A percentile compares a stretch with the other conserved stretches of the same genome.
Conservation (phyloP, 495 filamentous ascomycete genomes). For the Trypethelium eluteriae region DNA sequence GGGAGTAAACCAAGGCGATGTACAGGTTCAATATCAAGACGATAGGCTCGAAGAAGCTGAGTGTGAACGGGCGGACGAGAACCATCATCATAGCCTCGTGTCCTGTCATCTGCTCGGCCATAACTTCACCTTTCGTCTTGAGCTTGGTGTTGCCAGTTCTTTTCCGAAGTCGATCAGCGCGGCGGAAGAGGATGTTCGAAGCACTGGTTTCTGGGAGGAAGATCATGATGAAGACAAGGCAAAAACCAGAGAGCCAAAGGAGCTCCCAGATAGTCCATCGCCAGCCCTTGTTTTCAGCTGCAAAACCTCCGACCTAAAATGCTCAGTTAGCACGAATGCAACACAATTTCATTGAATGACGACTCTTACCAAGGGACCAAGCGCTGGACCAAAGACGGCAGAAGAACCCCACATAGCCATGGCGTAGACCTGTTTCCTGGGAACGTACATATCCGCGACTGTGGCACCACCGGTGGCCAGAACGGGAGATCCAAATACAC, state of each 20-base stretch:
- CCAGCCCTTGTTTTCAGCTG: not conserved
- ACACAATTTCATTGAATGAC: not conserved
- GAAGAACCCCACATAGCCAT: slow-evolving; percentile 32
- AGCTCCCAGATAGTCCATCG: slow-evolving; percentile 37
- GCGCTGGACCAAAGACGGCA: slow-evolving; percentile 38
- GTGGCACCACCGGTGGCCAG: slow-evolving; percentile 49
- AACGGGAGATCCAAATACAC: slow-evolving; percentile 46
- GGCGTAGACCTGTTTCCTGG: slow-evolving; percentile 33
- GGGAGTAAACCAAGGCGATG: slow-evolving; percentile 46
- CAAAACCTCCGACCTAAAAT: slow-evolving; percentile 26
- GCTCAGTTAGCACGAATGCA: no score
- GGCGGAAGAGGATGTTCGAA: slow-evolving; percentile 31
- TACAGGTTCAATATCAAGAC: slow-evolving; percentile 48
- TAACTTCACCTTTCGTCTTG: slow-evolving; percentile 39
- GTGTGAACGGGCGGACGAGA: slow-evolving; percentile 39
- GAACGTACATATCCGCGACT: slow-evolving; percentile 39
- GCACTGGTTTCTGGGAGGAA: slow-evolving; percentile 26
- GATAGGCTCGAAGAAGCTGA: slow-evolving; percentile 36
- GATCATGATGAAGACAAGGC: slow-evolving; percentile 21
- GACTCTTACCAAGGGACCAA: slow-evolving; percentile 37
- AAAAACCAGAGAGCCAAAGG: slow-evolving; percentile 19
- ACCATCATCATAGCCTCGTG: slow-evolving; percentile 34
- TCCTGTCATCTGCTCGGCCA: slow-evolving; percentile 28
- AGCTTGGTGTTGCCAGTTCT: slow-evolving; percentile 24
- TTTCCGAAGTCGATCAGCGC: slow-evolving; percentile 24